A percentile compares a stretch with the other conserved stretches of the same genome.
phyloP scores from a whole-genome alignment of 2,329 filamentous ascomycete genomes.

The Stylonectria norvegica region DNA sequence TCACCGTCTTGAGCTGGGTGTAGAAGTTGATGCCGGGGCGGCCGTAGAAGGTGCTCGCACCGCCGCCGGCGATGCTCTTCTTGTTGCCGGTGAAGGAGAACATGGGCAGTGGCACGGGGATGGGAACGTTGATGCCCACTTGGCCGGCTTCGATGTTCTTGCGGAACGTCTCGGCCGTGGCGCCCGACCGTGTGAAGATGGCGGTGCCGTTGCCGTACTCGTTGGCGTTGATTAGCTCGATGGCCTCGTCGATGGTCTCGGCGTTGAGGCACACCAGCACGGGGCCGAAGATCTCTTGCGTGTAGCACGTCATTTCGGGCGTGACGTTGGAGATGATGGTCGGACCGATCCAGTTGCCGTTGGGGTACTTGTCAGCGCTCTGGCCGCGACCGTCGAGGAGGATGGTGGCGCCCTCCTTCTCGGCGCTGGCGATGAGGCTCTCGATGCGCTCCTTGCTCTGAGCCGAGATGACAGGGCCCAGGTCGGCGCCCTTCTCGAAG shows the following conservation, averaged over 20 bases:
- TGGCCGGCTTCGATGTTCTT: constrained; percentile 80
- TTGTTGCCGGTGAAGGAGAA: constrained; percentile 77
- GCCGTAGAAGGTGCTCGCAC: constrained; percentile 92
- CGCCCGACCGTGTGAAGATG: constrained; percentile 76
- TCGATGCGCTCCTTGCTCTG: constrained; percentile 78
- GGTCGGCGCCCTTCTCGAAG: constrained; percentile 75
- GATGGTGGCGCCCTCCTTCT: constrained; percentile 77
- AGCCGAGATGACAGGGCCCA: constrained; percentile 78
- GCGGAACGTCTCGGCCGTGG: constrained; percentile 75
- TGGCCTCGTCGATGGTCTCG: constrained; percentile 73
- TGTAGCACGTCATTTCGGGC: constrained; percentile 78
- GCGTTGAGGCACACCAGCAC: constrained; percentile 80
- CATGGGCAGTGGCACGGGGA: constrained; percentile 68
- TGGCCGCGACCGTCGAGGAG: constrained; percentile 76
- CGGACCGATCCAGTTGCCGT: constrained; percentile 81
- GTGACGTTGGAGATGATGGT: constrained; percentile 82
- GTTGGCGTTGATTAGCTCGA: constrained; percentile 78
- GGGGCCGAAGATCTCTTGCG: constrained; percentile 80
- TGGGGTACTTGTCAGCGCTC: constrained; percentile 73
- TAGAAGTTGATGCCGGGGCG: constrained; percentile 91
- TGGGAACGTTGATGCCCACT: constrained; percentile 81
- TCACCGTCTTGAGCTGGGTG: constrained; percentile 97
- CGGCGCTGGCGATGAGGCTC: constrained; percentile 68
- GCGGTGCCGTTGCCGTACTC: constrained; percentile 85
- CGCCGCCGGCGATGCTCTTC: constrained; percentile 87